Evolutionary conservation across 139 green algal species (phyloP), one percentile per base, ranked within the genome.

Genomic region (Tetraselmis striata): DNA sequence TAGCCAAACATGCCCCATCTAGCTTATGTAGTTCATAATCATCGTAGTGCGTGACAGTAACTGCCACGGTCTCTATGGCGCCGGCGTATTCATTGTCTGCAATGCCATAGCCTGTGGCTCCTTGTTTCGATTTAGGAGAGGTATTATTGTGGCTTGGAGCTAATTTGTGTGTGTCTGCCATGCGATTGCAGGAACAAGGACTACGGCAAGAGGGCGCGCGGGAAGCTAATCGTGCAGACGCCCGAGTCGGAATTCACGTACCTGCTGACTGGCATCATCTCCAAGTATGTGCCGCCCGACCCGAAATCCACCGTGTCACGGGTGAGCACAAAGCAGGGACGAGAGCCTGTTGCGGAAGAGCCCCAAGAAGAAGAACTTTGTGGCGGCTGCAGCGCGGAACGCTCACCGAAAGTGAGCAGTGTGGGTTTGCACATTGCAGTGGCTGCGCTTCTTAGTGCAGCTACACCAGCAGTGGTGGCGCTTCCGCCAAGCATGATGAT

Each of bases 221-320:
- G 75, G 2, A 81, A 58, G 30, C 76, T 87, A 1, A 75, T 87
- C 29, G 80, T 87, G 24, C 74, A 80, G 45, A 87, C 84, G 59
- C 29, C 75, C 11, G 79, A 84, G 79, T 82, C 24, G 30, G n/a
- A 84, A 32, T 87, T 80, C 76, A 76, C 32, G 30, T 84, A 79
- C 77, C 5, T 79, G 75, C 32, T 87, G 30, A 23, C 27, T 18
- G 84, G 84, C n/a, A 84, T 80, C 1, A 28, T 31, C 30, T 80
- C 84, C 0, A 29, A 78, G 27, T 87, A 87, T 31, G 77, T 82
- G 28, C 32, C 79, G 26, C 84, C 84, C 28, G 75, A 67, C 18
- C 45, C 45, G 11, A 67, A 18, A 5, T 5, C 45, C 45, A 67
- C 45, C 45, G 45, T 18, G 45, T 18, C 45, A 25, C 45, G 45